Percentiles rank a stretch among this genome's conserved stretches.
Evolutionary conservation across 805 yeast genomes (phyloP).

Genomic region (Yarrowia sp.): DNA sequence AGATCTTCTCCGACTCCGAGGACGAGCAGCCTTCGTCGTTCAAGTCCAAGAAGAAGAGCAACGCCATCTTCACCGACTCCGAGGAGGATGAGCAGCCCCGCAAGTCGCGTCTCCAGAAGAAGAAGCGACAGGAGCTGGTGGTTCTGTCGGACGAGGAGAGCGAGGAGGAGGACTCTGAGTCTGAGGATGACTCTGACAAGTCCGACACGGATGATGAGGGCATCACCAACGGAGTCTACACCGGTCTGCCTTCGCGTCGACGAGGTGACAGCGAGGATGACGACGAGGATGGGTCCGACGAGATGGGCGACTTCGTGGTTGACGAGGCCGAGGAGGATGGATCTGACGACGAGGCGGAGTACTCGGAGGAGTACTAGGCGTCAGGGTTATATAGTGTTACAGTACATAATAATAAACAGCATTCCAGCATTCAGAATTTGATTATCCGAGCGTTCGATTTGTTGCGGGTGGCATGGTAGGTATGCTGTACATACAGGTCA

Average conservation of each 20-base stretch:
- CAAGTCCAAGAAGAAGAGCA: background rate
- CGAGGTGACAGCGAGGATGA: background rate
- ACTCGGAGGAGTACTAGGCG: background rate
- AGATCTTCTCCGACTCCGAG: background rate
- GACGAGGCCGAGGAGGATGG: background rate
- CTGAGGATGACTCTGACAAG: background rate
- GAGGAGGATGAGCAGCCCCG: background rate
- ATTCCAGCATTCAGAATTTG: background rate
- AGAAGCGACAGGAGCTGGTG: background rate
- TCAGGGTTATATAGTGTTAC: background rate
- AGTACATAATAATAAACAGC: background rate
- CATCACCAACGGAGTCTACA: background rate
- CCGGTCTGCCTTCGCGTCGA: background rate
- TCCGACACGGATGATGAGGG: slow-evolving; percentile 1
- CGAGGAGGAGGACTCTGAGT: background rate
- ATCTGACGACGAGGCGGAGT: background rate
- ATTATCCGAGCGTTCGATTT: no score
- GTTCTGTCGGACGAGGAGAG: background rate
- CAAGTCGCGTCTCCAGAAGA: background rate
- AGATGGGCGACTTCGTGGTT: no score
- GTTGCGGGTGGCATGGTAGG: background rate
- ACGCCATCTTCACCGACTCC: background rate
- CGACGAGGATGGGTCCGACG: no score
- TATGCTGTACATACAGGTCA: background rate
- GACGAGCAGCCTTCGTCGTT: background rate